Evolutionary conservation across 2,329 filamentous ascomycete genomes (phyloP), one percentile per base, ranked within the genome.

Genomic region (Teratosphaeria pseudoeucalypti): DNA sequence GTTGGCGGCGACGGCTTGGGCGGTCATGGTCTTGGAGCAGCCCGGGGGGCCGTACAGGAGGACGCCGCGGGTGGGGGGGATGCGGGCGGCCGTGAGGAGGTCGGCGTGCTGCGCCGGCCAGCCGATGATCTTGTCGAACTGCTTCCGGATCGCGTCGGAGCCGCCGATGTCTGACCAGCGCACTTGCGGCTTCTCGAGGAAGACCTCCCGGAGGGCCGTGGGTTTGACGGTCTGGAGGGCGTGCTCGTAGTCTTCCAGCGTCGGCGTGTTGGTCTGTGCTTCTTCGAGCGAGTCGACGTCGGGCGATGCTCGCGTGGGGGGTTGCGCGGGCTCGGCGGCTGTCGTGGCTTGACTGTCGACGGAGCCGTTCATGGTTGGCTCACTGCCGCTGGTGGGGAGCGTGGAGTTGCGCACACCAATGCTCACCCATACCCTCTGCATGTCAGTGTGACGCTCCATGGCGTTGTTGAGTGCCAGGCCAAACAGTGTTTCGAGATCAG

Each of bases 21-120:
- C 92, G 0, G 86, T 90, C 71, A 96, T 83, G 0, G 92, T 97
- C 76, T 97, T 97, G 64, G 91, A 95, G 75, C 92, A 96, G 3
- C 92, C 92, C 0, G 92, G 92, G 0, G 92, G 92, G 0, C 92
- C 92, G 72, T 96, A 96, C 2, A 97, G 81, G 6, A 97, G 80
- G 16, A 96, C 83, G 0, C 92, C 91, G 70, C 92, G 95, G 59
- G 87, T 86, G 0, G 86, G 85, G 34, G 81, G 81, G 27, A 81
- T 72, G 57, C 79, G 78, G 16, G 82, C 73, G 61, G 75, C 71
- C 57, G 74, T 73, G 74, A 85, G 79, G 34, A 77, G 69, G 54
- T 80, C 77, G 2, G 80, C 77, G 59, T 80, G 73, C 73, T 83
- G 82, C 57, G 84, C 75, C 6, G 83, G 82, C 65, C 83, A 79